Conservation (phyloP, 2,329 filamentous ascomycete genomes). For the Pseudocercospora cruenta region DNA sequence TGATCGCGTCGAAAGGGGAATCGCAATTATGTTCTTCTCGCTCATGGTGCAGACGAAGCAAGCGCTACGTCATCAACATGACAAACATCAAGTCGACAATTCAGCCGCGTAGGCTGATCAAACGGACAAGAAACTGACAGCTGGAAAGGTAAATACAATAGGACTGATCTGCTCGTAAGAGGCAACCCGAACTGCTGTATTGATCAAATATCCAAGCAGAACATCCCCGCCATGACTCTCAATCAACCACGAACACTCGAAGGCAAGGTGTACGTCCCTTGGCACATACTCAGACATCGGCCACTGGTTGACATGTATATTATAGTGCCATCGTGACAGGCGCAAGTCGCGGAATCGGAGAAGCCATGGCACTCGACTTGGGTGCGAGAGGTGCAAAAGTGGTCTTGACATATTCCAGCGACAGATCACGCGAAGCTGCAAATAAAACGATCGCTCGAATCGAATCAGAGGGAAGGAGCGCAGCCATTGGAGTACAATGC, state of each 20-base stretch:
- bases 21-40: not conserved
- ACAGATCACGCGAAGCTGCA: slow-evolving; percentile 41
- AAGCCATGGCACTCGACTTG: slow-evolving; percentile 52
- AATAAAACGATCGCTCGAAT: slow-evolving; percentile 43
- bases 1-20: not conserved
- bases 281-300: not conserved
- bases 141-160: no score
- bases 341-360: slow-evolving; percentile 55
- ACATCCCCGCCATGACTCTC: slow-evolving; percentile 14
- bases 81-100: not conserved
- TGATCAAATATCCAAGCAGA: not conserved
- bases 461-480: slow-evolving; percentile 39
- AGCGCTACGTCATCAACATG: not conserved
- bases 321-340: slow-evolving; percentile 56
- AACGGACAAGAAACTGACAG: not conserved
- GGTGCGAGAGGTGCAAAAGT: slow-evolving; percentile 54
- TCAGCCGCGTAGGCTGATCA: not conserved
- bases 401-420: slow-evolving; percentile 48
- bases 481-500: slow-evolving; percentile 45
- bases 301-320: slow-evolving; percentile 29
- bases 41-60: not conserved
- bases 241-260: slow-evolving; percentile 26
- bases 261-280: slow-evolving; percentile 29
- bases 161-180: no score
- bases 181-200: no score